Evolutionary conservation across 2,329 filamentous ascomycete genomes (phyloP).

Genomic region (Rasamsonia emersonii): DNA sequence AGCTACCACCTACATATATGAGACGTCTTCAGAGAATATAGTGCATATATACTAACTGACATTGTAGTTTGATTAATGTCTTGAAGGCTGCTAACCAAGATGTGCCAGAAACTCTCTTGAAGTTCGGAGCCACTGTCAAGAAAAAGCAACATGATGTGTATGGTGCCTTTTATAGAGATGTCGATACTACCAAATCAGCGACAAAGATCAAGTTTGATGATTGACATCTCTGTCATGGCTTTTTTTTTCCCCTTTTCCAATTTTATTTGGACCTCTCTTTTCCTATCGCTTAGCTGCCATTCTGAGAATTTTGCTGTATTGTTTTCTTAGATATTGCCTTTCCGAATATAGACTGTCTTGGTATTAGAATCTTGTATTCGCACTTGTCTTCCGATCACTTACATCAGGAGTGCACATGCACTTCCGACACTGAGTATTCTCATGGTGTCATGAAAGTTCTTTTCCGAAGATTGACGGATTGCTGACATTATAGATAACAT

Average conservation of each 20-base stretch:
- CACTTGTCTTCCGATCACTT: slow-evolving; percentile 32
- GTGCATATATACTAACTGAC: slow-evolving; percentile 12
- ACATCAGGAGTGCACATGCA: slow-evolving; percentile 51
- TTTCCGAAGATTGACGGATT: slow-evolving; percentile 12
- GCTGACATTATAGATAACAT: slow-evolving; percentile 36
- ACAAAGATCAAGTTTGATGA: slow-evolving; percentile 88
- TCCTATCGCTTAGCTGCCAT: slow-evolving; percentile 10
- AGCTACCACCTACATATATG: not conserved
- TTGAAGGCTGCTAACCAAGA: slow-evolving; percentile 85
- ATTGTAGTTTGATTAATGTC: slow-evolving; percentile 74
- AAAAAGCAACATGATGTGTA: slow-evolving; percentile 97
- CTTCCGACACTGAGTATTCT: slow-evolving; percentile 44
- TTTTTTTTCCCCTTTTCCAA: slow-evolving; percentile 16
- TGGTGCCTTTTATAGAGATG: slow-evolving; percentile 90
- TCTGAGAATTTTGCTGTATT: slow-evolving; percentile 15
- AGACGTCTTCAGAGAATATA: not conserved
- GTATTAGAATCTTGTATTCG: slow-evolving; percentile 12
- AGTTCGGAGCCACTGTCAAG: slow-evolving; percentile 97
- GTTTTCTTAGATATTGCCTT: slow-evolving; percentile 20
- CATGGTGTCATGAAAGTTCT: slow-evolving; percentile 22
- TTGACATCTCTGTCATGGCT: slow-evolving; percentile 15
- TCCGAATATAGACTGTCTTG: slow-evolving; percentile 27
- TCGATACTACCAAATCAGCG: slow-evolving; percentile 70
- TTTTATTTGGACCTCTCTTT: slow-evolving; percentile 6
- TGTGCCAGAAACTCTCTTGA: slow-evolving; percentile 82